Evolutionary conservation across 2,329 filamentous ascomycete species (phyloP).

Genomic region (Fusarium robinianum): DNA sequence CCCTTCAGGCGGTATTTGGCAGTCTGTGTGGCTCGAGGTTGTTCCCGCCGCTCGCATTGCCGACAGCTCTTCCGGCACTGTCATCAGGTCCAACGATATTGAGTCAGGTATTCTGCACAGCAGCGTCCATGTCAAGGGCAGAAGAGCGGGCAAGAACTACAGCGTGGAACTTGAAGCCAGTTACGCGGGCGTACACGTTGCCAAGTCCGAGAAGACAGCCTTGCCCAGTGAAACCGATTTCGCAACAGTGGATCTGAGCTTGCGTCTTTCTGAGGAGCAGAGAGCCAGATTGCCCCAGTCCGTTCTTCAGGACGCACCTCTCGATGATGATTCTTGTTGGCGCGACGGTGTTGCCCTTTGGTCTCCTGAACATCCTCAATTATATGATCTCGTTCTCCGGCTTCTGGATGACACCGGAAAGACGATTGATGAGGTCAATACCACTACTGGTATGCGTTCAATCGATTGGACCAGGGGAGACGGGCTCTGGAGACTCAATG

Average conservation of each 20-base stretch:
- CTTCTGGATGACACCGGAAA: constrained; percentile 50
- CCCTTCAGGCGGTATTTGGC: constrained; percentile 62
- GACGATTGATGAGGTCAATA: constrained; percentile 60
- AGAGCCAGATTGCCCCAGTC: constrained; percentile 45
- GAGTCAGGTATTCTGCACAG: constrained; percentile 55
- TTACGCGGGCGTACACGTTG: constrained; percentile 54
- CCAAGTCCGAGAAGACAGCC: constrained; percentile 46
- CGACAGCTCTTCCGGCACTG: constrained; percentile 61
- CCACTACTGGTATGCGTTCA: constrained; percentile 64
- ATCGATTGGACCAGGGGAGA: constrained; percentile 63
- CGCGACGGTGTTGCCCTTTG: constrained; percentile 62
- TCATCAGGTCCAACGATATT: constrained; percentile 60
- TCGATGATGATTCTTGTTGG: constrained; percentile 50
- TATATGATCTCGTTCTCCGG: constrained; percentile 60
- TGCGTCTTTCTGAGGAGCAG: constrained; percentile 53
- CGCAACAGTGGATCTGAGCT: constrained; percentile 51
- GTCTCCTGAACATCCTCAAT: constrained; percentile 61
- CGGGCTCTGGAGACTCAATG: constrained; percentile 63
- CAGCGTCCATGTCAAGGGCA: constrained; percentile 53
- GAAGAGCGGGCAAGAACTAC: constrained; percentile 51
- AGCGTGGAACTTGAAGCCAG: constrained; percentile 58
- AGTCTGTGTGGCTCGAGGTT: constrained; percentile 60
- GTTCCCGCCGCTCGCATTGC: constrained; percentile 58
- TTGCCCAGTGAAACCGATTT: constrained; percentile 56
- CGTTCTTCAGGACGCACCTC: constrained; percentile 40